Evolutionary conservation across 1,139 yeast genomes (phyloP).

Genomic region (Lipomyces yarrowii): DNA sequence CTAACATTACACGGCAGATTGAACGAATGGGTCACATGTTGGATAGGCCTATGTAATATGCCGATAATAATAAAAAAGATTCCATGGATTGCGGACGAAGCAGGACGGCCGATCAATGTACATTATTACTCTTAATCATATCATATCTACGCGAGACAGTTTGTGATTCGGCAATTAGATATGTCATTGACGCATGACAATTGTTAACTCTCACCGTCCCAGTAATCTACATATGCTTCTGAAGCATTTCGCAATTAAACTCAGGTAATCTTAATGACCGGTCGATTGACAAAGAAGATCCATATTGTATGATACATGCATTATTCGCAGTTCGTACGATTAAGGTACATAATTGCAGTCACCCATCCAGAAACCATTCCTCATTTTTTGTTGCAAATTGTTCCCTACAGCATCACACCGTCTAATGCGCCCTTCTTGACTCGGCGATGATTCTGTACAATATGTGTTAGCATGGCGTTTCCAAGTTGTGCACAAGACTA

Average conservation of each 20-base stretch:
- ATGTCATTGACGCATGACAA: no score
- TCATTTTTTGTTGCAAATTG: conserved; percentile 4
- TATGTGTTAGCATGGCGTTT: background rate
- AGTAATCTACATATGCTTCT: background rate
- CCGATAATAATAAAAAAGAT: background rate
- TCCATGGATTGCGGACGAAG: conserved; percentile 56
- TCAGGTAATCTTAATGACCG: background rate
- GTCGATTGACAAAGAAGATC: background rate
- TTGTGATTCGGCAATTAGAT: background rate
- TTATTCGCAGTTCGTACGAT: background rate
- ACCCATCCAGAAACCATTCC: background rate
- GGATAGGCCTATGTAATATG: conserved; percentile 16
- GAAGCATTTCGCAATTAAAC: background rate
- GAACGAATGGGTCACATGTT: conserved; percentile 96
- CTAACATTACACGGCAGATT: conserved; percentile 24
- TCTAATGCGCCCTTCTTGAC: conserved; percentile 57
- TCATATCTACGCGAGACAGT: background rate
- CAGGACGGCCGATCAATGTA: conserved; percentile 33
- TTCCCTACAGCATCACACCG: background rate
- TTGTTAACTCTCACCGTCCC: no score
- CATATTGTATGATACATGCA: background rate
- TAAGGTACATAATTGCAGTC: conserved; percentile 1
- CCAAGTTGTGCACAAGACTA: background rate
- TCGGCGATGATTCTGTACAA: conserved; percentile 78
- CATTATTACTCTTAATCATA: conserved; percentile 12